Conservation (phyloP, 2,329 filamentous ascomycete species). For the Pestalotiopsis sp. region DNA sequence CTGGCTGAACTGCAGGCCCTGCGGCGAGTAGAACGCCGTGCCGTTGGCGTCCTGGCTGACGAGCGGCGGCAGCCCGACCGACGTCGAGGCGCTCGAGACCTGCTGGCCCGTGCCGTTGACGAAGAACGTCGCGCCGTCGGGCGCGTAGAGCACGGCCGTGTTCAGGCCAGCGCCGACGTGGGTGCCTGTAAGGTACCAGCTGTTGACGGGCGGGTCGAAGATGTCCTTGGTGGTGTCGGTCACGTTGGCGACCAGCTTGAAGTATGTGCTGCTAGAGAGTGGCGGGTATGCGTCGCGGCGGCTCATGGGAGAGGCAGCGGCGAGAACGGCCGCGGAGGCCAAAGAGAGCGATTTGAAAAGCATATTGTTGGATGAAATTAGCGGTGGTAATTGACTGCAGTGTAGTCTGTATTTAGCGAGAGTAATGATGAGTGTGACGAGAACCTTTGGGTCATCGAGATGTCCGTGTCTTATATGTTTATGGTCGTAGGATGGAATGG, state of each 20-base stretch:
- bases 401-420: neutral
- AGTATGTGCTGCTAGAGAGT: neutral
- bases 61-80: slow-evolving; percentile 2
- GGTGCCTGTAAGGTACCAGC: slow-evolving; percentile 5
- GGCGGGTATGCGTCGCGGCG: slow-evolving; percentile 4
- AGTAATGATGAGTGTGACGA: neutral
- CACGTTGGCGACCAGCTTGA: slow-evolving; percentile 12
- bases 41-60: neutral
- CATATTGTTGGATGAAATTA: neutral
- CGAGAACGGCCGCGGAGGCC: neutral
- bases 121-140: slow-evolving; percentile 2
- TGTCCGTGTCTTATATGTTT: neutral
- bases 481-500: neutral
- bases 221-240: slow-evolving; percentile 8
- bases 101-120: slow-evolving; percentile 12
- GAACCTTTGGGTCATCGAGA: neutral
- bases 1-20: slow-evolving; percentile 5
- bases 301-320: slow-evolving; percentile 3
- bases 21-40: neutral
- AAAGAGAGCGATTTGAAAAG: neutral
- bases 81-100: slow-evolving; percentile 11
- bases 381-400: neutral
- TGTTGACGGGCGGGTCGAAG: slow-evolving; percentile 8
- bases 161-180: slow-evolving; percentile 7
- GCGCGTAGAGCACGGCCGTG: neutral